Evolutionary conservation across 108 stramenopile species (phyloP).

Genomic region (Nitzschia sp.): DNA sequence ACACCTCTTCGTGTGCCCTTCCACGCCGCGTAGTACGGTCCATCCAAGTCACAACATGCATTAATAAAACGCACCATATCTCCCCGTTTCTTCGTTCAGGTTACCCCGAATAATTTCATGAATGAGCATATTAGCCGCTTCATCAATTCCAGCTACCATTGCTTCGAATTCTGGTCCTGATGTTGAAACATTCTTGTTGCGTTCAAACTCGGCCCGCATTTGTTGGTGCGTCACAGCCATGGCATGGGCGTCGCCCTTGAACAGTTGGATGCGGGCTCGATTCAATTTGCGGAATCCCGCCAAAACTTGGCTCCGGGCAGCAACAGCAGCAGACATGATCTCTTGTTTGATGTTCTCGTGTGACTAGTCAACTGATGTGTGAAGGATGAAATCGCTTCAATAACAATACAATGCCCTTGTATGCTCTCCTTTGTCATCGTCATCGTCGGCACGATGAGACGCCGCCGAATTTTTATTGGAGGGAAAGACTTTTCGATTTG

Average conservation of each 20-base stretch:
- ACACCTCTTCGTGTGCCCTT: too few relatives aligned
- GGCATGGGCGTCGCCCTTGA: conserved; percentile 69
- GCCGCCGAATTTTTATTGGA: too few relatives aligned
- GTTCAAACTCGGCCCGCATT: conserved; percentile 71
- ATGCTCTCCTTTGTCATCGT: too few relatives aligned
- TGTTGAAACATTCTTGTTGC: conserved; percentile 49
- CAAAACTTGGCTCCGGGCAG: conserved; percentile 40
- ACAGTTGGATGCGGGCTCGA: conserved; percentile 72
- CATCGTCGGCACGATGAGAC: too few relatives aligned
- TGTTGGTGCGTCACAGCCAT: conserved; percentile 65
- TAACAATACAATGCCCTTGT: too few relatives aligned
- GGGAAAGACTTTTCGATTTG: too few relatives aligned
- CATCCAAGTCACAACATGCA: too few relatives aligned
- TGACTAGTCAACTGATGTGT: too few relatives aligned
- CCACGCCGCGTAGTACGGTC: too few relatives aligned
- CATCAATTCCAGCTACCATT: conserved; percentile 77
- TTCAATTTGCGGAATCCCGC: conserved; percentile 79
- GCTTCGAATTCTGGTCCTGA: conserved; percentile 66
- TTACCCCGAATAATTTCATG: conserved; percentile 82
- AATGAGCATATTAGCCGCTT: conserved; percentile 81
- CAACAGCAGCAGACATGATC: conserved; percentile 23
- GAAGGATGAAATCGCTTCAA: too few relatives aligned
- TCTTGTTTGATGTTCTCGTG: too few relatives aligned
- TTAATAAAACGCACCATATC: conserved; percentile 55
- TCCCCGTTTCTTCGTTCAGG: conserved; percentile 68